These are phyloP conservation scores for Trichoderma arundinaceum DNA, from an alignment of 2,329 filamentous ascomycete species.

Conservation along the genomic window DNA sequence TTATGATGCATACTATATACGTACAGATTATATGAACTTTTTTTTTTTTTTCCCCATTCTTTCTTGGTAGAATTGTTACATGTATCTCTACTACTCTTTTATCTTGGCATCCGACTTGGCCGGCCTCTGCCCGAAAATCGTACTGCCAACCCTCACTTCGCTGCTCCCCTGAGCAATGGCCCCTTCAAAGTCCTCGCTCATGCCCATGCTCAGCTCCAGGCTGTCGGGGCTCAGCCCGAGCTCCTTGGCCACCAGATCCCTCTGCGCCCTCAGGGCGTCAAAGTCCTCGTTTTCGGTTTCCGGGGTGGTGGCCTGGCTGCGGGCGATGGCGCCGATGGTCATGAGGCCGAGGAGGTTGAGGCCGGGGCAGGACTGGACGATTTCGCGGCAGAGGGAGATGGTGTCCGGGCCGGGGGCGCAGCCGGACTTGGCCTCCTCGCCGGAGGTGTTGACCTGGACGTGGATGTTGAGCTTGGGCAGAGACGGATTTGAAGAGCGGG, in stretches of 20 bases:
- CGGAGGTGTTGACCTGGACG: constrained; percentile 95
- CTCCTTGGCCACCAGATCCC: constrained; percentile 70
- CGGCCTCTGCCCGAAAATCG: constrained; percentile 87
- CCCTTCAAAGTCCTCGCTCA: constrained; percentile 95
- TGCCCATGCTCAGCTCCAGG: constrained; percentile 97
- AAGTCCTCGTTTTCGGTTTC: constrained; percentile 96
- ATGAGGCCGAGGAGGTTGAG: constrained; percentile 83
- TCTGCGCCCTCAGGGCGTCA: constrained; percentile 66
- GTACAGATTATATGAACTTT: background rate
- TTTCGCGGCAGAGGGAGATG: constrained; percentile 69
- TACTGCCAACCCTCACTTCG: constrained; percentile 91
- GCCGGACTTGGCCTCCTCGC: constrained; percentile 84
- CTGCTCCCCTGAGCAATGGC: constrained; percentile 82
- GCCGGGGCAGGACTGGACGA: constrained; percentile 73
- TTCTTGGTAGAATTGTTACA: background rate
- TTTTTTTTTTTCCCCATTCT: background rate
- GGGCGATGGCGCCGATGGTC: constrained; percentile 95
- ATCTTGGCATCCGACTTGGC: constrained; percentile 79
- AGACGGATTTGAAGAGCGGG: constrained; percentile 60
- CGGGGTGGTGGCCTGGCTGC: constrained; percentile 73
- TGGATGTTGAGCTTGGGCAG: constrained; percentile 69
- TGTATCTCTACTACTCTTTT: constrained; percentile 46
- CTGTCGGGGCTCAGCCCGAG: constrained; percentile 51
- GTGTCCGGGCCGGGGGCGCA: constrained; percentile 69
- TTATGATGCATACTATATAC: background rate